Evolutionary conservation across 257 asterid species (phyloP).

Genomic region (Haberlea rhodopensis): DNA sequence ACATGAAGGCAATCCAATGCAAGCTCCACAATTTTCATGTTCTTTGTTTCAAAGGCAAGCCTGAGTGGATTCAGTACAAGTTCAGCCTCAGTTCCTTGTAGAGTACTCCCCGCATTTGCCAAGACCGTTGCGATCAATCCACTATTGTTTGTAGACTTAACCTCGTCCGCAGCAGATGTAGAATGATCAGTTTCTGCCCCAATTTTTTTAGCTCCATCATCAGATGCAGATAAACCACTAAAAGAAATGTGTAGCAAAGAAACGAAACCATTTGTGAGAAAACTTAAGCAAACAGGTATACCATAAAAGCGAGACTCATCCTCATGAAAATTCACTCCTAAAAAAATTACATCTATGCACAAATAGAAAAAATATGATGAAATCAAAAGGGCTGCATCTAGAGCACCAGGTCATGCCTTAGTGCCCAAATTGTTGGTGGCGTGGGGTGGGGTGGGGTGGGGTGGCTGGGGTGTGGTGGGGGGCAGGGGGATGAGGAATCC

Average conservation of each 20-base stretch:
- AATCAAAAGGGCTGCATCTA: conserved; percentile 12
- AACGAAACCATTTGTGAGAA: conserved; percentile 23
- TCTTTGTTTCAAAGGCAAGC: conserved; percentile 90
- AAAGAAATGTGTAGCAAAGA: conserved; percentile 28
- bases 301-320: conserved; percentile 6
- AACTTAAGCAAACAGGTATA: conserved; percentile 23
- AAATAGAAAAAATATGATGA: conserved; percentile 9
- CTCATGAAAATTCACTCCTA: conserved; percentile 6
- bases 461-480: too few relatives aligned
- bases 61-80: conserved; percentile 83
- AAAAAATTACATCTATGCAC: conserved; percentile 8
- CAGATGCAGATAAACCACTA: conserved; percentile 51
- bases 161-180: conserved; percentile 45
- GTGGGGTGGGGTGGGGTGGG: too few relatives aligned
- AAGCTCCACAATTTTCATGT: conserved; percentile 82
- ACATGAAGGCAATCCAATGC: conserved; percentile 99
- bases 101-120: conserved; percentile 81
- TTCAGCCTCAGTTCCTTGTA: conserved; percentile 81
- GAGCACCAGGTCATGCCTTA: conserved; percentile 8
- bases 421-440: neutral
- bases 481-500: too few relatives aligned
- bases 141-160: conserved; percentile 38
- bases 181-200: conserved; percentile 47
- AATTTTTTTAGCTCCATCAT: conserved; percentile 43
- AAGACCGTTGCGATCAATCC: conserved; percentile 52